Base-by-base conservation (phyloP, 257 asterid genomes). In the Pogostemon cablin region DNA sequence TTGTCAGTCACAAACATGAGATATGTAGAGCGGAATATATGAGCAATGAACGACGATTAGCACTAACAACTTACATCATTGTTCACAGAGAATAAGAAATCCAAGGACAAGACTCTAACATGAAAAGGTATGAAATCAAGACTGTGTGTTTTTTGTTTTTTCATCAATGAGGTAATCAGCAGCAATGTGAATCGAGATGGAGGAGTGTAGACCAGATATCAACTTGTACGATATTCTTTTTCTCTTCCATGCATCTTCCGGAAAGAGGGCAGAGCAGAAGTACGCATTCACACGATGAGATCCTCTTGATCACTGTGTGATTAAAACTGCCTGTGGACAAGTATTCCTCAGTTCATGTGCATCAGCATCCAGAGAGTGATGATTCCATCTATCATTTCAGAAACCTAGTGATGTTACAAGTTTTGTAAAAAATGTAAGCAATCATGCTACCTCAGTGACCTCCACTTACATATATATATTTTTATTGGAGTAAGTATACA, bases 271-370 rank as follows among this genome's bases (percentile, higher is more conserved):
- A 88, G 84, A 59, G 90, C 95, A 54, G 95, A 84, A 72, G 87
- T 84, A 53, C 92, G 87, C 95, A 88, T 88, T 92, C 95, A 88
- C 52, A 88, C 85, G 47, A 86, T 86, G 72, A 88, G 90, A 78
- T 88, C 92, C 75, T 86, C 95, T 79, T 88, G 95, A 72, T 86
- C 72, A 37, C n/a, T 0, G 1, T 52, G 53, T 20, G 53, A 41
- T 68, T 63, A n/a, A 43, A n/a, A 34, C 32, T 68, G 38, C 15
- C 57, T 25, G 65, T 49, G 32, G 56, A 46, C 47, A 11, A 17
- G 20, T 42, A 48, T 52, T 67, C 15, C 55, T 52, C 66, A 34
- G 60, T 35, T n/a, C 12, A 61, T 46, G 56, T 41, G 42, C 12
- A 64, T 4, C 60, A 66, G 65, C 62, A 60, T 43, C 71, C 67